Percentiles rank a stretch among this genome's conserved stretches.
Evolutionary conservation across 2,329 filamentous ascomycete species (phyloP).

Genomic region (Escovopsis sp.): DNA sequence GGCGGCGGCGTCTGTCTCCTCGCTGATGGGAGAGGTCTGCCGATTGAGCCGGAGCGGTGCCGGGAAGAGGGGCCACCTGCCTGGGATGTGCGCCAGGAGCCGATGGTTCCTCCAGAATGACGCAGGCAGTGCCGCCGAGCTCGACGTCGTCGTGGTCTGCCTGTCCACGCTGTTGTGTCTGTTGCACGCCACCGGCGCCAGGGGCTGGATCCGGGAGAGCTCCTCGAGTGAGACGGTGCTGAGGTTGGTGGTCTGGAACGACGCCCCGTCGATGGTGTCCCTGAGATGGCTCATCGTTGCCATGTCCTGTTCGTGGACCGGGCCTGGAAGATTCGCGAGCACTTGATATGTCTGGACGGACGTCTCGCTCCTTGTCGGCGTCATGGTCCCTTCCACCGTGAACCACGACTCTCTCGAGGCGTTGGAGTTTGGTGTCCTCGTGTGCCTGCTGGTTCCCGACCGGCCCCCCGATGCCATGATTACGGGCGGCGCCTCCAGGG

Average conservation of each 20-base stretch:
- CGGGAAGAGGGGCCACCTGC: slow-evolving; percentile 3
- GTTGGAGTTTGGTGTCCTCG: slow-evolving; percentile 10
- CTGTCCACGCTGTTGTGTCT: slow-evolving; percentile 11
- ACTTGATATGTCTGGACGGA: slow-evolving; percentile 14
- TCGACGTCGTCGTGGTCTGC: slow-evolving; percentile 18
- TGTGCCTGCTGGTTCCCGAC: slow-evolving; percentile 9
- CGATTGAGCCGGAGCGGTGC: too few species aligned
- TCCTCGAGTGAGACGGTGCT: slow-evolving; percentile 16
- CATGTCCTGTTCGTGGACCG: slow-evolving; percentile 16
- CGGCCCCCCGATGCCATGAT: slow-evolving; percentile 13
- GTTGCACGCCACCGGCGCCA: slow-evolving; percentile 5
- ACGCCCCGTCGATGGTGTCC: slow-evolving; percentile 11
- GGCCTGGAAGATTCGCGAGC: slow-evolving; percentile 14
- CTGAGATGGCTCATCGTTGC: slow-evolving; percentile 15
- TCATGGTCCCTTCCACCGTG: slow-evolving; percentile 17
- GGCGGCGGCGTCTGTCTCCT: slow-evolving; percentile 12
- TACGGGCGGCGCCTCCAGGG: slow-evolving; percentile 11
- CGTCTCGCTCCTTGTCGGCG: slow-evolving; percentile 12
- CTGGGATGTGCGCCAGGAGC: slow-evolving; percentile 4
- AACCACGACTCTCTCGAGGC: slow-evolving; percentile 20
- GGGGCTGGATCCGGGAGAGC: slow-evolving; percentile 11
- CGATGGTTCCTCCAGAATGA: slow-evolving; percentile 8
- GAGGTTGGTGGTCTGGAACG: slow-evolving; percentile 15
- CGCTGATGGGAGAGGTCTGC: slow-evolving; percentile 8
- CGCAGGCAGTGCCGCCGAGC: slow-evolving; percentile 18